These are phyloP conservation scores for Apostasia shenzhenica DNA, from an alignment of 106 monocot species.

Conservation along the genomic window DNA sequence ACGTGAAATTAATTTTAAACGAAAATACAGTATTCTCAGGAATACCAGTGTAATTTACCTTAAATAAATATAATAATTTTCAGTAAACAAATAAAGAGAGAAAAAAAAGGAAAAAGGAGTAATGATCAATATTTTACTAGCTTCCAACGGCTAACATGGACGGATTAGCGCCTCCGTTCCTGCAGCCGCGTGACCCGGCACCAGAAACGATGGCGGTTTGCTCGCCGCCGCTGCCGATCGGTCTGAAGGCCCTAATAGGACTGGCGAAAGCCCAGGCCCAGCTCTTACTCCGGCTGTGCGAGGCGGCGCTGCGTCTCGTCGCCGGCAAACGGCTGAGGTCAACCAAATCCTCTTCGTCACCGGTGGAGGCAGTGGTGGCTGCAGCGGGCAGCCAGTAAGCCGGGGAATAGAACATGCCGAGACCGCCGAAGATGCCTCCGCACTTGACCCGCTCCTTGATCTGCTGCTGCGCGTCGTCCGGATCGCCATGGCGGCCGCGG, in stretches of 20 bases:
- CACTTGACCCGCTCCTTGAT: conserved; percentile 36
- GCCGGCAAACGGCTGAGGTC: neutral
- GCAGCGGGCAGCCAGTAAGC: conserved; percentile 36
- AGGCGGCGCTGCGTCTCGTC: neutral
- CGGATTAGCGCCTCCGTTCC: neutral
- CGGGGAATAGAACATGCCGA: conserved; percentile 23
- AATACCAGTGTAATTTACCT: too few species aligned
- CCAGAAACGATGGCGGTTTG: neutral
- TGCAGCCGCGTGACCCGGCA: neutral
- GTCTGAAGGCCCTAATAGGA: conserved; percentile 55
- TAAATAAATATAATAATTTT: too few species aligned
- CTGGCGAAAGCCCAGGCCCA: conserved; percentile 64
- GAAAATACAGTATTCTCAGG: too few species aligned
- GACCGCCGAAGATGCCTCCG: conserved; percentile 49
- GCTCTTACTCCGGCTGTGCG: conserved; percentile 14
- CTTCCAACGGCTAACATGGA: neutral
- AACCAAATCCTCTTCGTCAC: neutral
- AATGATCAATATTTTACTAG: neutral
- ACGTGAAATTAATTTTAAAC: too few species aligned
- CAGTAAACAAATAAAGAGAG: too few species aligned
- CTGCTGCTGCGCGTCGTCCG: neutral
- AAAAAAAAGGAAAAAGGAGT: too few species aligned
- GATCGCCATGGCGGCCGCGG: neutral
- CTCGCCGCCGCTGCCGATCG: neutral
- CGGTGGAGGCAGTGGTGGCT: neutral